Percentiles rank a stretch among this genome's conserved stretches.
Conservation (phyloP, 73 alveolate genomes). For the Paramecium caudatum region DNA sequence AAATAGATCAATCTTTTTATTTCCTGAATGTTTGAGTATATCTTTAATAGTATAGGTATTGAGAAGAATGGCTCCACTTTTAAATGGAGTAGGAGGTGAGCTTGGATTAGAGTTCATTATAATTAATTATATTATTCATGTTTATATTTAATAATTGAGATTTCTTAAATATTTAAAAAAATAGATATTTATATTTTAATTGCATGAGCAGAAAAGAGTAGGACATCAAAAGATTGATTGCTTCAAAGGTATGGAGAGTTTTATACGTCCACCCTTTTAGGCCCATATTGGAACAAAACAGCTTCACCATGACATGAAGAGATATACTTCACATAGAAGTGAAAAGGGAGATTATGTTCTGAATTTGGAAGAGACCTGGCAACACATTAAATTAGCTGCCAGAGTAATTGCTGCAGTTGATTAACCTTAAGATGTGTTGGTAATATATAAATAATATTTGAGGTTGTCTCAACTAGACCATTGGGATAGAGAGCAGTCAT, state of each 20-base stretch:
- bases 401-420: constrained; percentile 93
- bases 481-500: constrained; percentile 98
- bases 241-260: constrained; percentile 69
- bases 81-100: constrained; percentile 44
- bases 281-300: constrained; percentile 86
- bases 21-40: background rate
- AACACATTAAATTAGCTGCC: constrained; percentile 93
- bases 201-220: constrained; percentile 74
- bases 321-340: constrained; percentile 85
- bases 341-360: constrained; percentile 82
- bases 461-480: constrained; percentile 86
- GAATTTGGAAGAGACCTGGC: constrained; percentile 91
- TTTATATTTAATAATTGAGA: constrained; percentile 65
- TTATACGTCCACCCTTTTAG: constrained; percentile 11
- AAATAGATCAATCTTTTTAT: constrained; percentile 23
- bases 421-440: constrained; percentile 90
- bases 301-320: constrained; percentile 84
- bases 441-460: background rate
- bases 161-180: constrained; percentile 58
- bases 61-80: background rate
- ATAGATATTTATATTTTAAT: constrained; percentile 41
- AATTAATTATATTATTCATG: too few species aligned
- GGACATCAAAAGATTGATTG: constrained; percentile 78
- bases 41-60: constrained; percentile 30
- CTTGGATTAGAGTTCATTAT: constrained; percentile 64